Base-by-base conservation (phyloP, 2,329 filamentous ascomycete genomes). In the Leptoxyphium fumago region DNA sequence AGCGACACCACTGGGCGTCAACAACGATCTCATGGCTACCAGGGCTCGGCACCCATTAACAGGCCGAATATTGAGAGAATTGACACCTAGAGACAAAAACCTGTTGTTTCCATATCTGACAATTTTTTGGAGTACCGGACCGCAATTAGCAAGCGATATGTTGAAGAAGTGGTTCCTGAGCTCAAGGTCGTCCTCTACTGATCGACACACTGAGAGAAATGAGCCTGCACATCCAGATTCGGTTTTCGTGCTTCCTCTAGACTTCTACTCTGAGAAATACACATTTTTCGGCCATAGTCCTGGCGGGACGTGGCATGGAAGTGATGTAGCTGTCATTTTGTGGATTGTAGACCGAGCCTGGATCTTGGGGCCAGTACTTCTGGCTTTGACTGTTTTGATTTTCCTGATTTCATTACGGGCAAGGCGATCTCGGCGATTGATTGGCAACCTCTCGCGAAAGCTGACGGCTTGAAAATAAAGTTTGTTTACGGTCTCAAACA, bases 1-100 rank as follows among this genome's bases (percentile, higher is more conserved):
- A 48, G 85, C 82, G 0, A 65, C 71, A 2, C 82, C 82, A 1
- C 83, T 81, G 1, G 82, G 82, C 49, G 81, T 86, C 48, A 82
- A 78, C 47, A 86, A 86, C 65, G 82, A 86, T 53, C 75, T 78
- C 39, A 84, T 86, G 80, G 79, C 55, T 6, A 50, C 46, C 5
- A 34, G 48, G 10, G 41, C 51, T 1, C 38, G 48, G 11, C 56
- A 60, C 32, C 52, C 55, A 2, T 43, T 59, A 9, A 8, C 55
- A 11, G 32, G 47, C 38, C 42, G 44, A 18, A 57, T 58, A 55
- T 47, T 52, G 2, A 39, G 40, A 10, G 39, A 39, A 1, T 44
- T 50, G 14, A n/a, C 40, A 28, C 21, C 21, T 11, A 46, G 54
- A n/a, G 50, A 56, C 30, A 38, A 39, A 38, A 51, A 54, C 29